Evolutionary conservation across 2,329 filamentous ascomycete genomes (phyloP).

Genomic region (Mycosphaerella sp.): DNA sequence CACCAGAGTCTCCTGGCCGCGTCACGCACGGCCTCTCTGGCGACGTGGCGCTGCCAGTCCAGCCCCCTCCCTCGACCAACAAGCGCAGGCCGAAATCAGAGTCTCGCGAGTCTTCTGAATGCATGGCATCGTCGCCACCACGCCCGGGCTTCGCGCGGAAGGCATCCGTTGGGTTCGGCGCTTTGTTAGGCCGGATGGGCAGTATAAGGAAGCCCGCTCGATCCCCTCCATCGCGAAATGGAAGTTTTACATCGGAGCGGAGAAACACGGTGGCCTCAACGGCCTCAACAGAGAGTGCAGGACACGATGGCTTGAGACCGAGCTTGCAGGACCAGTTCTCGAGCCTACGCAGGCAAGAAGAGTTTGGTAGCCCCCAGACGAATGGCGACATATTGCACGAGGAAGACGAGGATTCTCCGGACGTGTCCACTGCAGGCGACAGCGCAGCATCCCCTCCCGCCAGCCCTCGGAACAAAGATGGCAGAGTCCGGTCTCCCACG

Average conservation of each 20-base stretch:
- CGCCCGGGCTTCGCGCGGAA: constrained; percentile 52
- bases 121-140: constrained; percentile 33
- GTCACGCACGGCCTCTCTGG: constrained; percentile 63
- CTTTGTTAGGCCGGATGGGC: constrained; percentile 60
- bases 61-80: constrained; percentile 43
- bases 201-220: constrained; percentile 55
- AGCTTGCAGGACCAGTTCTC: constrained; percentile 45
- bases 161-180: constrained; percentile 80
- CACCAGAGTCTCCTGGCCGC: constrained; percentile 21
- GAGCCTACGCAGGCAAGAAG: constrained; percentile 41
- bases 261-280: constrained; percentile 26
- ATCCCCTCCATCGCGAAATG: constrained; percentile 31
- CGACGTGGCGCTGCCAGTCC: constrained; percentile 53
- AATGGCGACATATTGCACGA: constrained; percentile 17
- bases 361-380: constrained; percentile 31
- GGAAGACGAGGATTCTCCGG: constrained; percentile 11
- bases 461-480: constrained; percentile 22
- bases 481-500: constrained; percentile 50
- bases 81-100: constrained; percentile 25
- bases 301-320: constrained; percentile 30
- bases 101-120: constrained; percentile 16
- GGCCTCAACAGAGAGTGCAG: constrained; percentile 23
- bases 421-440: constrained; percentile 33
- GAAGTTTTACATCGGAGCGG: constrained; percentile 22
- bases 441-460: constrained; percentile 33